Conservation (phyloP, 2,329 filamentous ascomycete genomes). For the Sclerotinia glacialis region DNA sequence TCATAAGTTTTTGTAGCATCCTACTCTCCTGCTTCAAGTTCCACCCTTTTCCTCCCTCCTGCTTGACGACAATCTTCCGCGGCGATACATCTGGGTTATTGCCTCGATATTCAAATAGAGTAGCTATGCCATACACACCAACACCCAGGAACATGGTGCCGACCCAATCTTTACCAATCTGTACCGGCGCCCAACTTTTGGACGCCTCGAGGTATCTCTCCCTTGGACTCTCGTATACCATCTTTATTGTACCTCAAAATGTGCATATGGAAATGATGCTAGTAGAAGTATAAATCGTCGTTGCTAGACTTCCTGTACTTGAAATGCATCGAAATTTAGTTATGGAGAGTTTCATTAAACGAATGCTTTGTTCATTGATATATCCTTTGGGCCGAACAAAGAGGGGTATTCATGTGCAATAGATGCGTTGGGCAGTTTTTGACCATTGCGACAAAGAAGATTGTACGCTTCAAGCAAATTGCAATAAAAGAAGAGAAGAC, state of each 20-base stretch:
- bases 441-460: conserved; percentile 1
- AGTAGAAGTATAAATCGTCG: background rate
- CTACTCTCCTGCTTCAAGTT: conserved; percentile 5
- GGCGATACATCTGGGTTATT: background rate
- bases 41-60: background rate
- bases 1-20: conserved; percentile 9
- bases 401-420: background rate
- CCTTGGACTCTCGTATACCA: background rate
- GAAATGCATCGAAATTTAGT: too few relatives aligned
- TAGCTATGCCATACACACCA: conserved; percentile 13
- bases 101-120: conserved; percentile 13
- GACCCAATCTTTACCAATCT: conserved; percentile 16
- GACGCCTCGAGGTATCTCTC: background rate
- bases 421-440: background rate
- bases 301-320: background rate
- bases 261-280: background rate
- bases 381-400: background rate
- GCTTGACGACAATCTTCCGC: conserved; percentile 9
- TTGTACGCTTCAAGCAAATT: background rate
- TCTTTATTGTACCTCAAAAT: background rate
- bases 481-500: too few relatives aligned
- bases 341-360: background rate
- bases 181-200: background rate
- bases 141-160: conserved; percentile 5
- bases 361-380: background rate